These are phyloP conservation scores for Trebouxia sp. DNA, from an alignment of 139 green algal genomes.

Conservation along the genomic window DNA sequence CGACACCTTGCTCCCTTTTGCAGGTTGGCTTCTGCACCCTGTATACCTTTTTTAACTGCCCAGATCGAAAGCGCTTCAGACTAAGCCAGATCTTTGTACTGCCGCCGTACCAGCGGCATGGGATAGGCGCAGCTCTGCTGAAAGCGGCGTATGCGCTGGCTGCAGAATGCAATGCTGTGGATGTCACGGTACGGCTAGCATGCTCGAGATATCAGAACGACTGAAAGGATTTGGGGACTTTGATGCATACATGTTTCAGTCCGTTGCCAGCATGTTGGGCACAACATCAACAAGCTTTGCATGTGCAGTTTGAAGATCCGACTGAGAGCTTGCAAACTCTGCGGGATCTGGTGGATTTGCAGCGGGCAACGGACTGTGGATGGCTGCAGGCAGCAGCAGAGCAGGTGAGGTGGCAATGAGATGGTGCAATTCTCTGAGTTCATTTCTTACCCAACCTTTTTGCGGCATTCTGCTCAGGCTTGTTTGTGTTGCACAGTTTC, in stretches of 20 bases:
- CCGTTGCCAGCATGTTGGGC: too few species aligned
- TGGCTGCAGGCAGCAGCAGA: constrained; percentile 50
- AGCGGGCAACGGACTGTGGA: constrained; percentile 36
- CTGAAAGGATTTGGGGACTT: background rate
- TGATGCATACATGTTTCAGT: too few species aligned
- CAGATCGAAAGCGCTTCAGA: constrained; percentile 61
- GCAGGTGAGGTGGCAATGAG: background rate
- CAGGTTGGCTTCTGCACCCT: constrained; percentile 70
- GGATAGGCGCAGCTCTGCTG: constrained; percentile 70
- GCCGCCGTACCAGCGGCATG: constrained; percentile 68
- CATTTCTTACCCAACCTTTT: background rate
- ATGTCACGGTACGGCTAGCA: constrained; percentile 68
- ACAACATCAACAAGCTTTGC: background rate
- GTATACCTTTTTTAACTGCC: constrained; percentile 86
- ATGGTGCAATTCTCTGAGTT: background rate
- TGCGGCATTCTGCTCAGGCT: too few species aligned
- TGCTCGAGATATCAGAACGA: background rate
- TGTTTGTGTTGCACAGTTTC: too few species aligned
- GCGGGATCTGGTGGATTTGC: constrained; percentile 72
- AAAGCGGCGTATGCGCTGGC: constrained; percentile 60
- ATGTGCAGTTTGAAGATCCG: constrained; percentile 81
- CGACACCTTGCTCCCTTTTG: background rate
- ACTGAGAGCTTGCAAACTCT: constrained; percentile 73
- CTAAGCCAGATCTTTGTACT: constrained; percentile 85
- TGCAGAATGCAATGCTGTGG: constrained; percentile 42